phyloP scores from a whole-genome alignment of 768 basidiomycete species.

The Termitomyces sp. region DNA sequence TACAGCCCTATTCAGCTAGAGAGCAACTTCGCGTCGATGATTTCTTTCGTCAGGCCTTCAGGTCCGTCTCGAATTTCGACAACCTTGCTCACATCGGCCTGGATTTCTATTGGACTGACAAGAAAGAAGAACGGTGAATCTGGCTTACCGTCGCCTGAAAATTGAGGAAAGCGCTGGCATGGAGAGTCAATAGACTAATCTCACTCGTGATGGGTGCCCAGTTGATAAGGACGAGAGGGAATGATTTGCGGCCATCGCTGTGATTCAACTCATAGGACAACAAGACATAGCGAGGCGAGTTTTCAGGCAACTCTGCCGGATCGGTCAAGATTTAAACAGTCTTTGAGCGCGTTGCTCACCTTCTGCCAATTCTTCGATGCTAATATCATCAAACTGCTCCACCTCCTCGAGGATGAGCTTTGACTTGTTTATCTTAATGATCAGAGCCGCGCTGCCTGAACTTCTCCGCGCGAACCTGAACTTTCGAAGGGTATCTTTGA shows the following conservation, averaged over 20 bases:
- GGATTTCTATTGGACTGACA: neutral
- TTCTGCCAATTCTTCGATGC: conserved; percentile 82
- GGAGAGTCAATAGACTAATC: conserved; percentile 69
- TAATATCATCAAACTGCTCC: conserved; percentile 71
- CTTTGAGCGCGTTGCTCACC: conserved; percentile 39
- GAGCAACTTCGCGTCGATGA: conserved; percentile 58
- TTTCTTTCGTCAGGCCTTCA: conserved; percentile 72
- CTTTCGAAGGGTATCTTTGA: conserved; percentile 78
- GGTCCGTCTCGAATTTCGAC: conserved; percentile 80
- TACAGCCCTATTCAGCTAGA: neutral
- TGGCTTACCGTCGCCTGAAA: conserved; percentile 72
- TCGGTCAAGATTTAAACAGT: neutral
- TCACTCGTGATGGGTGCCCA: conserved; percentile 82
- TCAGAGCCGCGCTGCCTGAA: conserved; percentile 69
- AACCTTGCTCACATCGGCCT: conserved; percentile 77
- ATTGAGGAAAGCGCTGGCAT: conserved; percentile 75
- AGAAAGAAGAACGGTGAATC: neutral
- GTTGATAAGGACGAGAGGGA: conserved; percentile 82
- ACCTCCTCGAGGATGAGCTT: conserved; percentile 79
- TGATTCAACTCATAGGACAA: conserved; percentile 81
- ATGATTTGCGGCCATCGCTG: conserved; percentile 76
- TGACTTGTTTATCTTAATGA: conserved; percentile 88
- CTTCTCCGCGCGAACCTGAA: conserved; percentile 72
- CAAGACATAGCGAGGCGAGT: conserved; percentile 80
- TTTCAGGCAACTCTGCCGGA: conserved; percentile 75